These are phyloP conservation scores for Solanum pimpinellifolium DNA, from an alignment of 257 asterid genomes.

Conservation along the genomic window DNA sequence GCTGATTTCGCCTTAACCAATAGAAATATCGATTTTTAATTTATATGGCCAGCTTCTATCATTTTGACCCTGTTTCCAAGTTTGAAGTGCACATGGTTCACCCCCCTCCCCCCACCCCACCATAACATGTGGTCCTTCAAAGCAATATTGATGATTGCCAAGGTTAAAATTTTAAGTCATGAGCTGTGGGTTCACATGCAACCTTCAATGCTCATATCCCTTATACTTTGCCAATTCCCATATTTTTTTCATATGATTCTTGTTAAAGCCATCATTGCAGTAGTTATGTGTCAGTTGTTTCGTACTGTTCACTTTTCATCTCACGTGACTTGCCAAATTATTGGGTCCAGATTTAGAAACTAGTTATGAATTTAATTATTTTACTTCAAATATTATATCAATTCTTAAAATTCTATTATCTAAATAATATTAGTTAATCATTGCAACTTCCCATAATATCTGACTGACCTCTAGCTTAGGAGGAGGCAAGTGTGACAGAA, in stretches of 20 bases:
- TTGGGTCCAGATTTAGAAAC: background rate
- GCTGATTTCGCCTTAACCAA: background rate
- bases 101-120: background rate
- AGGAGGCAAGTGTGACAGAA: background rate
- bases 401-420: background rate
- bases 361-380: background rate
- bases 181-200: background rate
- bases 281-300: background rate
- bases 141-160: background rate
- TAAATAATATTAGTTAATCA: background rate
- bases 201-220: background rate
- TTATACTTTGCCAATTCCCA: background rate
- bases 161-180: background rate
- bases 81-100: background rate
- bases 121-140: background rate
- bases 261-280: background rate
- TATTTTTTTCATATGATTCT: background rate
- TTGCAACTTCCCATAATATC: background rate
- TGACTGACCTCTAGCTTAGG: background rate
- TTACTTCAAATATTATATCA: background rate
- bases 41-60: background rate
- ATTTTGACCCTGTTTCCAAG: background rate
- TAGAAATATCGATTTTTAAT: background rate
- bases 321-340: background rate
- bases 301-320: background rate